Conservation (phyloP, 768 basidiomycete species). For the Sporobolomyces roseus region DNA sequence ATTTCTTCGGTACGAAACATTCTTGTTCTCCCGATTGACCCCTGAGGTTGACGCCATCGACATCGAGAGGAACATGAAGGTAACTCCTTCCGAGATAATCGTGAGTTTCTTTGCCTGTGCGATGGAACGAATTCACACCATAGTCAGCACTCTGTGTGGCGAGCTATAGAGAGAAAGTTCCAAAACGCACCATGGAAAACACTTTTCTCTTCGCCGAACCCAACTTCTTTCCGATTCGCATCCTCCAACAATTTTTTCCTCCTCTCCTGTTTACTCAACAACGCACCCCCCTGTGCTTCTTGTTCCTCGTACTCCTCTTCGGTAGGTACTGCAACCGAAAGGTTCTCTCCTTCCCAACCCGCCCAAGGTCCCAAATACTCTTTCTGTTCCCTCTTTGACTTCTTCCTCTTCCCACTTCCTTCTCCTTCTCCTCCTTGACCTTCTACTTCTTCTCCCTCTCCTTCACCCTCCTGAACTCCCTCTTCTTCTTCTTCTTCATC, state of each 20-base stretch:
- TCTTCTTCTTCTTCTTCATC: slow-evolving; percentile 23
- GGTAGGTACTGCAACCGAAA: slow-evolving; percentile 50
- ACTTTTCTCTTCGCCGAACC: slow-evolving; percentile 81
- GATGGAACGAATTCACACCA: background rate
- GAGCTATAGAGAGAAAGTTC: background rate
- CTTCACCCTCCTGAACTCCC: slow-evolving; percentile 11
- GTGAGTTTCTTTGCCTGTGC: slow-evolving; percentile 74
- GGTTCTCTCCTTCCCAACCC: slow-evolving; percentile 64
- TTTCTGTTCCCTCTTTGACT: slow-evolving; percentile 29
- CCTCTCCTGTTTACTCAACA: slow-evolving; percentile 62
- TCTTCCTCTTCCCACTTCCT: slow-evolving; percentile 12
- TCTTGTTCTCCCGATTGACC: slow-evolving; percentile 77
- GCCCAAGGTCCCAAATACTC: slow-evolving; percentile 95
- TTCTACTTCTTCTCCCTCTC: background rate
- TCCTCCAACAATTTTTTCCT: slow-evolving; percentile 54
- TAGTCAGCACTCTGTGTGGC: background rate
- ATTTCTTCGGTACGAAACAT: slow-evolving; percentile 88
- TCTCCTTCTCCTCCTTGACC: background rate
- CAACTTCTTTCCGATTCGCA: slow-evolving; percentile 58
- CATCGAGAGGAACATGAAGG: slow-evolving; percentile 78
- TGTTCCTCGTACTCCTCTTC: slow-evolving; percentile 65
- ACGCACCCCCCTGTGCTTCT: slow-evolving; percentile 54
- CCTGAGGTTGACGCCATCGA: slow-evolving; percentile 71
- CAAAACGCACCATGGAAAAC: slow-evolving; percentile 71
- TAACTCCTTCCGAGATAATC: slow-evolving; percentile 99